These are phyloP conservation scores for Metroxylon sagu DNA, from an alignment of 176 grass and related monocot genomes.

Conservation along the genomic window DNA sequence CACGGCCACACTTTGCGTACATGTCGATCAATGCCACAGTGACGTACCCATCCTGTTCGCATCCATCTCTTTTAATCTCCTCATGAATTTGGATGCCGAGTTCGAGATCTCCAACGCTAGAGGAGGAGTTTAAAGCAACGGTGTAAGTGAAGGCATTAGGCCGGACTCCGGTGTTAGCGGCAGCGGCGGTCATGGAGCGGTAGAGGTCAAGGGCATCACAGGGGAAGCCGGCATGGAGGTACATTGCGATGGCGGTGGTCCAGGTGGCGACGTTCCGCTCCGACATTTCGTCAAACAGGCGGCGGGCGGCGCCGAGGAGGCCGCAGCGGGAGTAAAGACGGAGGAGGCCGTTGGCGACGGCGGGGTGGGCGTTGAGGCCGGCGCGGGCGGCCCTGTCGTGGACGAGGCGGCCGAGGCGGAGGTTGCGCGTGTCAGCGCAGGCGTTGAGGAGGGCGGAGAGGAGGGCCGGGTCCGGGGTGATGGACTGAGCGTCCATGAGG, in stretches of 20 bases:
- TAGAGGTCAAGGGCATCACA: constrained; percentile 11
- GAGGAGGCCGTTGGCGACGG: constrained; percentile 5
- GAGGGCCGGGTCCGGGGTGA: constrained; percentile 11
- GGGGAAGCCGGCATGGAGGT: constrained; percentile 18
- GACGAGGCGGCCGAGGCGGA: constrained; percentile 16
- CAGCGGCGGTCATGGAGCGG: neutral
- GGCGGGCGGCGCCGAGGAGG: constrained; percentile 1
- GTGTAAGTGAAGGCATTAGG: constrained; percentile 25
- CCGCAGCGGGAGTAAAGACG: constrained; percentile 12
- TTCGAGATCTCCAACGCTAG: constrained; percentile 9
- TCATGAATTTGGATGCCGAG: constrained; percentile 9
- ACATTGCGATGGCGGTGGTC: constrained; percentile 19
- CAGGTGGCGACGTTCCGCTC: constrained; percentile 6
- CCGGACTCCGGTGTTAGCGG: neutral
- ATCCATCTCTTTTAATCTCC: constrained; percentile 4
- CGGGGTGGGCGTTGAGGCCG: constrained; percentile 1
- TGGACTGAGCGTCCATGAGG: constrained; percentile 17
- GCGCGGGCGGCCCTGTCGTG: constrained; percentile 4
- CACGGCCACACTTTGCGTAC: constrained; percentile 13
- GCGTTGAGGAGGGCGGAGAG: constrained; percentile 12
- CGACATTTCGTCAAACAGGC: constrained; percentile 15
- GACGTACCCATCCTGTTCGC: constrained; percentile 7
- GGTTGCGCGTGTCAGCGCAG: constrained; percentile 12
- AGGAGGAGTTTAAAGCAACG: constrained; percentile 10
- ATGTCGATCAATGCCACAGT: constrained; percentile 20